A percentile compares a stretch with the other conserved stretches of the same genome.
Conservation (phyloP, 768 basidiomycete species). For the Suillus subluteus region DNA sequence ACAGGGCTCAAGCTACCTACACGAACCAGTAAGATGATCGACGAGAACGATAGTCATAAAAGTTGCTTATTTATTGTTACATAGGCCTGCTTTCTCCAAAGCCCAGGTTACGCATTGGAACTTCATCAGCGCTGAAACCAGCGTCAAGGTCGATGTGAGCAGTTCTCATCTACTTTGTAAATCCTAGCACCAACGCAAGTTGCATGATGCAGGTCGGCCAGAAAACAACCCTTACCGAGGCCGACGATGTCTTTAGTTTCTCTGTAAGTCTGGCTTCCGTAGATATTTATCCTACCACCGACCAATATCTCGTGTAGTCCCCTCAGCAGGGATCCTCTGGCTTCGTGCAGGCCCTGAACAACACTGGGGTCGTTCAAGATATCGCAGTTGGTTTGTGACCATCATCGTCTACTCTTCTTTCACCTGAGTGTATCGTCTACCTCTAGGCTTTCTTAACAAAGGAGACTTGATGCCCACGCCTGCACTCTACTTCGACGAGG, state of each 20-base stretch:
- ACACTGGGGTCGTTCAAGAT: background rate
- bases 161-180: too few relatives aligned
- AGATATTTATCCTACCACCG: background rate
- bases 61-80: background rate
- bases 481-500: background rate
- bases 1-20: background rate
- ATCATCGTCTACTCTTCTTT: too few relatives aligned
- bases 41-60: background rate
- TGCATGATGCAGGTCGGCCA: background rate
- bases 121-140: background rate
- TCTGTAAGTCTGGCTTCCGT: background rate
- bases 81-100: background rate
- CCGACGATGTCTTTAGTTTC: background rate
- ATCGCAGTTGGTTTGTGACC: background rate
- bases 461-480: background rate
- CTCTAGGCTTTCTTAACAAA: background rate
- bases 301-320: background rate
- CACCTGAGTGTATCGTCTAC: too few relatives aligned
- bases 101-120: background rate
- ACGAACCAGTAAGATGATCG: background rate
- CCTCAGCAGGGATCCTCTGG: background rate
- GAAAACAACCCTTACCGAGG: background rate
- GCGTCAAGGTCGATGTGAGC: background rate
- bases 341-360: background rate
- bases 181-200: background rate